Base-by-base conservation (phyloP, 1,284 basidiomycete species). In the Rhodotorula sp. region DNA sequence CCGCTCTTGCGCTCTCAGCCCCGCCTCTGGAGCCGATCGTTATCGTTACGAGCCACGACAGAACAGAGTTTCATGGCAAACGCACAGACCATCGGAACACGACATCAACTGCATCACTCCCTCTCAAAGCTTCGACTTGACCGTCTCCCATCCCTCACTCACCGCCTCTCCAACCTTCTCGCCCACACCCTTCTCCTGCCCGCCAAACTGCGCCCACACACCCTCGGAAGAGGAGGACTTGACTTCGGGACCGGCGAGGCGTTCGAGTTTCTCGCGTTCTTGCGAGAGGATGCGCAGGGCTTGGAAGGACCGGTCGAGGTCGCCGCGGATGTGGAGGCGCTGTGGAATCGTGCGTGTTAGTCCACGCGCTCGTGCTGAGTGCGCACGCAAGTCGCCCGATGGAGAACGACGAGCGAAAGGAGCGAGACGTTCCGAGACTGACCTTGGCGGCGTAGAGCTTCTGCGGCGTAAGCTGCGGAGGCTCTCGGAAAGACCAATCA, bases 361-460 rank as follows among this genome's bases (percentile, higher is more conserved):
- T 22, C 16, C 2, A 37, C 31, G 18, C 10, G 3, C 15, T 18
- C 28, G 52, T 16, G 52, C 15, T 31, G 9, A n/a, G 24, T 4
- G 54, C 4, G 20, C 26, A 4, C 4, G 13, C 30, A 7, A 20
- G 30, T 18, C 13, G 20, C 30, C 4, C 24, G 0, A 7, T 8
- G 4, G 1, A 9, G 9, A 16, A 24, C 31, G n/a, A 13, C 20
- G 37, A 37, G 20, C 9, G 44, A 22, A 46, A 13, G 28, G 18
- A 37, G 20, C n/a, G 40, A 53, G 15, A 11, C 15, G 22, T n/a
- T n/a, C 22, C 18, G 11, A 30, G 26, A 30, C 61, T 22, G 24
- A 64, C 65, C 58, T 69, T 71, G 24, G 70, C 70, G 26, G 60
- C 70, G 31, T 52, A 71, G 20, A 68, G 59, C 46, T 71, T 68